phyloP scores from a whole-genome alignment of 148 eudicot species.

The Amaranthus palmeri region DNA sequence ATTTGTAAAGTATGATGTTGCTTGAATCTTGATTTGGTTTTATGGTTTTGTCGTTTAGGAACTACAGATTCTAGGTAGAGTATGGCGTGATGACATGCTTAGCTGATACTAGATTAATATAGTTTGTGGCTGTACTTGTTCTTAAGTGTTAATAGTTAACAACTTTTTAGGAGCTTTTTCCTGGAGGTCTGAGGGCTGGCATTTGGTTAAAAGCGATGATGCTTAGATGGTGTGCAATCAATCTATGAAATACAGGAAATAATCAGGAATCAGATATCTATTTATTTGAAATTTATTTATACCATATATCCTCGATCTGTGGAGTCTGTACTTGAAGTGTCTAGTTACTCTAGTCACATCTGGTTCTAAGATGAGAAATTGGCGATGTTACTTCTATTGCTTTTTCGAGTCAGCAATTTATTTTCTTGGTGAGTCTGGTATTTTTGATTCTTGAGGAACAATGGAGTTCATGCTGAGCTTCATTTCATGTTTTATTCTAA shows the following conservation, averaged over 20 bases:
- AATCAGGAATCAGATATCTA: neutral
- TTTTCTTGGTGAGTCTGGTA: neutral
- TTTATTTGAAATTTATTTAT: too few relatives aligned
- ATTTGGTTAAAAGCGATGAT: neutral
- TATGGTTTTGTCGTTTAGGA: neutral
- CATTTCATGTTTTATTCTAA: neutral
- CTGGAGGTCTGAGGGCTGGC: neutral
- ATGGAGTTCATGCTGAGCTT: neutral
- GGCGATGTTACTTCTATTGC: neutral
- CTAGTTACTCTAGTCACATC: neutral
- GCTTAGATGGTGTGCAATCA: neutral
- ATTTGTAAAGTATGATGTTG: neutral
- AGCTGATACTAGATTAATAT: neutral
- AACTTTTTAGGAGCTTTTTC: neutral
- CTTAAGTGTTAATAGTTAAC: constrained; percentile 1
- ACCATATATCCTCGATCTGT: too few relatives aligned
- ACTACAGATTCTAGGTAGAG: neutral
- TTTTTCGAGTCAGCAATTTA: neutral
- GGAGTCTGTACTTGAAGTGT: neutral
- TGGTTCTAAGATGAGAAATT: neutral
- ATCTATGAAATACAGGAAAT: neutral
- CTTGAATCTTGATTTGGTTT: neutral
- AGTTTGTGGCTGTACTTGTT: constrained; percentile 1
- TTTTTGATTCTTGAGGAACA: neutral
- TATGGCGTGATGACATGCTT: neutral